Conservation (phyloP, 2,329 filamentous ascomycete species). For the Grosmannia serpens region DNA sequence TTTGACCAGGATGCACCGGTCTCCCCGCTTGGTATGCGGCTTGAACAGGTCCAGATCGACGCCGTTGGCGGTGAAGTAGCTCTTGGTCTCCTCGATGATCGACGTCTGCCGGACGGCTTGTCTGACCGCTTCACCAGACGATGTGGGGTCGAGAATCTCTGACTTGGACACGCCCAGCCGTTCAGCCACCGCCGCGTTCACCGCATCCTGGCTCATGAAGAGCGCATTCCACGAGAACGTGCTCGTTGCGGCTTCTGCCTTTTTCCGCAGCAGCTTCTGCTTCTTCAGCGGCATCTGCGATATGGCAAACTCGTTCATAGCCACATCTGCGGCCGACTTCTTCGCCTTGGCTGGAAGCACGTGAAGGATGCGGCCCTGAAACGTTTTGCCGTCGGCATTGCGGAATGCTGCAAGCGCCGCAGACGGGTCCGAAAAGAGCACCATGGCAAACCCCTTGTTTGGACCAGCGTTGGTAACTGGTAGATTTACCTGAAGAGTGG, state of each 20-base stretch:
- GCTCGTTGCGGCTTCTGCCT: slow-evolving; percentile 63
- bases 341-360: slow-evolving; percentile 77
- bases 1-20: slow-evolving; percentile 82
- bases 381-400: slow-evolving; percentile 69
- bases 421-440: slow-evolving; percentile 63
- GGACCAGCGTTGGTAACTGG: slow-evolving; percentile 60
- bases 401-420: slow-evolving; percentile 70
- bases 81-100: slow-evolving; percentile 90
- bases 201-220: slow-evolving; percentile 96
- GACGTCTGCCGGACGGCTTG: slow-evolving; percentile 88
- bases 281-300: slow-evolving; percentile 91
- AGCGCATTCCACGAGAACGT: slow-evolving; percentile 98
- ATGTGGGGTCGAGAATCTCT: slow-evolving; percentile 89
- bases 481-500: slow-evolving; percentile 65
- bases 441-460: slow-evolving; percentile 83
- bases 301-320: slow-evolving; percentile 74
- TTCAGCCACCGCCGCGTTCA: slow-evolving; percentile 79
- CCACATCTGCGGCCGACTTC: slow-evolving; percentile 34
- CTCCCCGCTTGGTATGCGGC: slow-evolving; percentile 61
- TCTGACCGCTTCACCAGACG: slow-evolving; percentile 85
- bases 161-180: slow-evolving; percentile 84
- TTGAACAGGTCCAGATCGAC: slow-evolving; percentile 91
- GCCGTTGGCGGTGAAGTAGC: slow-evolving; percentile 78
- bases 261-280: slow-evolving; percentile 81
- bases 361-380: slow-evolving; percentile 87